These are phyloP conservation scores for Halophytophthora polymorphica DNA, from an alignment of 352 stramenopile genomes.

Conservation along the genomic window DNA sequence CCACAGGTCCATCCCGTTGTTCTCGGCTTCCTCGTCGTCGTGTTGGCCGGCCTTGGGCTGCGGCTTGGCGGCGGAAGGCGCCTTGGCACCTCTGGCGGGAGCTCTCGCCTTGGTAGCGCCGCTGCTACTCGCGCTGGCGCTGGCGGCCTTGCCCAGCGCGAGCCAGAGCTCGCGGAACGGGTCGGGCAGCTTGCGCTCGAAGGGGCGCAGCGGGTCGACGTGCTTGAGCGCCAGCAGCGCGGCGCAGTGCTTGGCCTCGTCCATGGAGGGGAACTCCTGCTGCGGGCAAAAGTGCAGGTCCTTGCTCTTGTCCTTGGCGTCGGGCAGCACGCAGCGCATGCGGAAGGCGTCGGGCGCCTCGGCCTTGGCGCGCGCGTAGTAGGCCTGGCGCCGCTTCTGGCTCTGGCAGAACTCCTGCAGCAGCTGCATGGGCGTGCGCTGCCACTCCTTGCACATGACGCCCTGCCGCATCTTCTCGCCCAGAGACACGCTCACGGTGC, in stretches of 20 bases:
- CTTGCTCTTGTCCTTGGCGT: constrained; percentile 92
- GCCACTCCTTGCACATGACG: constrained; percentile 92
- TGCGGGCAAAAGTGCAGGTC: constrained; percentile 91
- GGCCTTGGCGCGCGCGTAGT: constrained; percentile 56
- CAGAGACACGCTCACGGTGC: constrained; percentile 80
- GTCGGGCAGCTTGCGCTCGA: constrained; percentile 96
- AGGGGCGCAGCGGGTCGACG: constrained; percentile 90
- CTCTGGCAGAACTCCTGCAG: constrained; percentile 93
- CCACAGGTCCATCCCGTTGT: constrained; percentile 43
- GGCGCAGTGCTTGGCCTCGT: constrained; percentile 91
- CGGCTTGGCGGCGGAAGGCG: not conserved
- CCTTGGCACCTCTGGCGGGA: constrained; percentile 1
- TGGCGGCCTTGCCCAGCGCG: constrained; percentile 20
- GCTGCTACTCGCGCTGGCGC: not conserved
- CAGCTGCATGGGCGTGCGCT: constrained; percentile 92
- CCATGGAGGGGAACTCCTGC: constrained; percentile 72
- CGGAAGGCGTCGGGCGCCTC: constrained; percentile 28
- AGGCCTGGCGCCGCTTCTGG: constrained; percentile 84
- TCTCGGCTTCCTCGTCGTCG: constrained; percentile 8
- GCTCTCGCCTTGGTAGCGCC: constrained; percentile 1
- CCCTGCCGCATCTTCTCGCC: constrained; percentile 80
- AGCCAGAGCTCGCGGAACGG: constrained; percentile 95
- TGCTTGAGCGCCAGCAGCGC: constrained; percentile 94
- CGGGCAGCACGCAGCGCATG: constrained; percentile 87
- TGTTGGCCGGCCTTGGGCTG: constrained; percentile 1